These are phyloP conservation scores for Phyllosticta capitalensis DNA, from an alignment of 2,329 filamentous ascomycete species.

Conservation along the genomic window DNA sequence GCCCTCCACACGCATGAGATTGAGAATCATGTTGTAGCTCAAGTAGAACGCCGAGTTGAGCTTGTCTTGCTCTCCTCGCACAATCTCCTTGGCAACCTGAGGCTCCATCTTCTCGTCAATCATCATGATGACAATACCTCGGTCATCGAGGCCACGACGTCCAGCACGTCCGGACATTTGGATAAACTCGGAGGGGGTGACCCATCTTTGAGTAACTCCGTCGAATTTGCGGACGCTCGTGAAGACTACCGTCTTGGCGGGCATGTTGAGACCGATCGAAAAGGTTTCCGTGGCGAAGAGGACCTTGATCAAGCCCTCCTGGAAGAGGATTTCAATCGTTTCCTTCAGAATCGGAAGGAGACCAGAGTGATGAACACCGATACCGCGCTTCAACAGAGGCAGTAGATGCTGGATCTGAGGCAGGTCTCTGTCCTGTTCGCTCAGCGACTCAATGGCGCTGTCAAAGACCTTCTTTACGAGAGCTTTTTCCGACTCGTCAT, in stretches of 20 bases:
- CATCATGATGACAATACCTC: slow-evolving; percentile 99
- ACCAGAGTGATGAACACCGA: slow-evolving; percentile 95
- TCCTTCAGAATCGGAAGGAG: slow-evolving; percentile 93
- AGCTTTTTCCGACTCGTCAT: slow-evolving; percentile 88
- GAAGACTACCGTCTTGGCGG: slow-evolving; percentile 98
- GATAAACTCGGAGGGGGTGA: slow-evolving; percentile 93
- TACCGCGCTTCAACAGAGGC: slow-evolving; percentile 79
- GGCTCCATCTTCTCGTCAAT: slow-evolving; percentile 95
- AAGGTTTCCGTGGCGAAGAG: slow-evolving; percentile 97
- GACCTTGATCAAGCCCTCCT: slow-evolving; percentile 95
- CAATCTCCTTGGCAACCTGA: slow-evolving; percentile 84
- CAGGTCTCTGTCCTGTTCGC: slow-evolving; percentile 79
- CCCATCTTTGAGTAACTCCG: slow-evolving; percentile 66
- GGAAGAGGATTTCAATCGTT: slow-evolving; percentile 97
- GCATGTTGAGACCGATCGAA: slow-evolving; percentile 98
- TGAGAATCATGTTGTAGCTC: slow-evolving; percentile 98
- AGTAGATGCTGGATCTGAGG: slow-evolving; percentile 88
- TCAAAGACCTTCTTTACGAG: slow-evolving; percentile 93
- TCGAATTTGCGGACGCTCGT: slow-evolving; percentile 95
- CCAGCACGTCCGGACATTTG: slow-evolving; percentile 98
- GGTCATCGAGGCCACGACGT: slow-evolving; percentile 91
- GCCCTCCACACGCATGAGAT: slow-evolving; percentile 94
- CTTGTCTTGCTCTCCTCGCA: slow-evolving; percentile 92
- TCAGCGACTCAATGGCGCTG: slow-evolving; percentile 85
- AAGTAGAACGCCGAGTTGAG: slow-evolving; percentile 97